Percentiles rank a stretch among this genome's conserved stretches.
phyloP scores from a whole-genome alignment of 371 early-diverging fungal genomes.

The Mortierella sp. region DNA sequence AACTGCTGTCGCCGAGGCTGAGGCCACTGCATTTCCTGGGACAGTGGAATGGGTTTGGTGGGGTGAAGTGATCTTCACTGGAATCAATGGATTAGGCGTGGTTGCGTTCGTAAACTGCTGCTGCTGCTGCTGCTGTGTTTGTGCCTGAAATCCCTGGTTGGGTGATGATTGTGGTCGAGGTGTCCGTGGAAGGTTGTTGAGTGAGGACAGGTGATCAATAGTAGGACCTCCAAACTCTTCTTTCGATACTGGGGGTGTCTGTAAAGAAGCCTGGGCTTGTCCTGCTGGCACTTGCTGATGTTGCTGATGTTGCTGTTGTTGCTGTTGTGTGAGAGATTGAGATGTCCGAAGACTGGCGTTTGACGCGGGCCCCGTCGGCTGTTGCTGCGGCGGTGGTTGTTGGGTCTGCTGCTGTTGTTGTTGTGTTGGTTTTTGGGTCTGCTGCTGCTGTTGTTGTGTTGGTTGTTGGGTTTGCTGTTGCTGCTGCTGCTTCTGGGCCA shows the following conservation, averaged over 20 bases:
- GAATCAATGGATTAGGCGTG: too few species aligned
- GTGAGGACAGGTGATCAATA: not conserved
- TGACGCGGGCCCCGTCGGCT: not conserved
- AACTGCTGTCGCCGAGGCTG: not conserved
- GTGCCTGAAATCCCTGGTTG: too few species aligned
- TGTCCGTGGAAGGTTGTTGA: not conserved
- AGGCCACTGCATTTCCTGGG: too few species aligned
- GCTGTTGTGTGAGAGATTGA: not conserved
- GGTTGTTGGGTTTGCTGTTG: slow-evolving; percentile 8
- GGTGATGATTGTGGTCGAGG: slow-evolving; percentile 1
- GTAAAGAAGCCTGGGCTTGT: slow-evolving; percentile 5
- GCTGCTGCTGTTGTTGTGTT: not conserved
- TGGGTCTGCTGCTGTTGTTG: not conserved
- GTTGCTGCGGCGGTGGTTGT: not conserved
- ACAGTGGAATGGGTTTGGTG: not conserved
- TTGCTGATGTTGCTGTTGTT: slow-evolving; percentile 4
- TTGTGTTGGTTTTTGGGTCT: not conserved
- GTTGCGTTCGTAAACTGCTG: too few species aligned
- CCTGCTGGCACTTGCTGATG: slow-evolving; percentile 3
- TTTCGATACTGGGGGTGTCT: slow-evolving; percentile 12
- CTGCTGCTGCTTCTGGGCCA: slow-evolving; percentile 14
- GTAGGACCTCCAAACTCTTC: slow-evolving; percentile 14
- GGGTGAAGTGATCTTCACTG: not conserved
- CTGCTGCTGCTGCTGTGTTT: too few species aligned
- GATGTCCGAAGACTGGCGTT: not conserved